Conservation (phyloP, 768 basidiomycete species). For the Phylloporus scabripes region DNA sequence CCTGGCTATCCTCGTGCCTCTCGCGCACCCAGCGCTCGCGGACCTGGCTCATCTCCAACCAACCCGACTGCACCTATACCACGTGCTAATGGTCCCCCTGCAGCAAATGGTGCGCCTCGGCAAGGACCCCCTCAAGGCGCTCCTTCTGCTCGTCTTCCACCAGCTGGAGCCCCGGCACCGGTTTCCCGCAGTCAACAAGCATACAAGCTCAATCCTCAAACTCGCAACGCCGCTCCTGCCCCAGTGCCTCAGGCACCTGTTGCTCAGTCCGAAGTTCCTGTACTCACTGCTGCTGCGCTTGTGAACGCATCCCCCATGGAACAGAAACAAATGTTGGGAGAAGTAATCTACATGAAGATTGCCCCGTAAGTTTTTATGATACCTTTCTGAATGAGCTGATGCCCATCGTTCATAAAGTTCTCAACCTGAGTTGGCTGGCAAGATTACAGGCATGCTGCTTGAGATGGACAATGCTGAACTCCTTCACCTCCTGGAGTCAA, state of each 20-base stretch:
- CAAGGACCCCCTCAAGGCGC: conserved; percentile 35
- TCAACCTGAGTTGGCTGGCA: conserved; percentile 92
- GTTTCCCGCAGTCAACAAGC: conserved; percentile 31
- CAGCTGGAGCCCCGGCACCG: conserved; percentile 44
- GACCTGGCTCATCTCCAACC: conserved; percentile 66
- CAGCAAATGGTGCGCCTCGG: conserved; percentile 51
- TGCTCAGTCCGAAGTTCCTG: conserved; percentile 46
- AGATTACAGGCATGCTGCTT: conserved; percentile 97
- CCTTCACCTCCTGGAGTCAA: conserved; percentile 77
- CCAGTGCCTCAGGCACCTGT: conserved; percentile 33
- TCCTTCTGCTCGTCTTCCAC: conserved; percentile 41
- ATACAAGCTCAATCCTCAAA: conserved; percentile 33
- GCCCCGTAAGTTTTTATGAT: conserved; percentile 47
- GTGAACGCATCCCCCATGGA: conserved; percentile 63
- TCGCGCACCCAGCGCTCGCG: conserved; percentile 60
- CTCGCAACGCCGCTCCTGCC: conserved; percentile 33
- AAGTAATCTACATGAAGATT: conserved; percentile 92
- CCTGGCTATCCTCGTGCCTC: conserved; percentile 57
- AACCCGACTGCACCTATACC: conserved; percentile 58
- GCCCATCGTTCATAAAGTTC: conserved; percentile 38
- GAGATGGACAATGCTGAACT: conserved; percentile 99
- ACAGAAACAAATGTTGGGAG: conserved; percentile 99
- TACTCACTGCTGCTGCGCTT: conserved; percentile 58
- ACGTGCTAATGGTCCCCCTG: conserved; percentile 58
- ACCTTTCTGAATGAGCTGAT: background rate